phyloP scores from a whole-genome alignment of 768 basidiomycete genomes.

The Serpula lacrymans region DNA sequence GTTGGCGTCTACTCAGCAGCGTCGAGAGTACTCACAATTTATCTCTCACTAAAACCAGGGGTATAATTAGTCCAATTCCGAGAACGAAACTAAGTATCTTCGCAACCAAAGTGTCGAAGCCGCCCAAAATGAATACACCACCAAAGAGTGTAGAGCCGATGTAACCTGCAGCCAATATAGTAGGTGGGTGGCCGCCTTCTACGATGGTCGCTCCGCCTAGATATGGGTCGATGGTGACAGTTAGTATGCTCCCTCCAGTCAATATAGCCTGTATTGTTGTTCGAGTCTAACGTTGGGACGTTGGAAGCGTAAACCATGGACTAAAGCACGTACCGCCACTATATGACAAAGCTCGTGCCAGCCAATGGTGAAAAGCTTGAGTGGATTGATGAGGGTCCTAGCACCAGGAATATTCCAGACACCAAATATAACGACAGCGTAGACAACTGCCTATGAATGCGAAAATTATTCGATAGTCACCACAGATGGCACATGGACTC shows the following conservation, averaged over 20 bases:
- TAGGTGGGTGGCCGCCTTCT: conserved; percentile 68
- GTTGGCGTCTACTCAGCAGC: not conserved
- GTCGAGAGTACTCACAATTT: conserved; percentile 65
- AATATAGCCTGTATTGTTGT: conserved; percentile 56
- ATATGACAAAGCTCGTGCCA: conserved; percentile 90
- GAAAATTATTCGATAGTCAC: not conserved
- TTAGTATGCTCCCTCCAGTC: conserved; percentile 73
- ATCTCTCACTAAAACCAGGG: conserved; percentile 82
- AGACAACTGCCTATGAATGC: conserved; percentile 65
- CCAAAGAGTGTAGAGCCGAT: conserved; percentile 80
- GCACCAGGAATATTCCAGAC: conserved; percentile 85
- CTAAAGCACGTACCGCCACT: conserved; percentile 50
- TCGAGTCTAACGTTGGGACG: conserved; percentile 6
- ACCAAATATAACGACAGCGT: conserved; percentile 82
- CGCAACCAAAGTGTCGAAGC: conserved; percentile 86
- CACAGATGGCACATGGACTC: conserved; percentile 6
- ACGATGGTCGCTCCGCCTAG: conserved; percentile 75
- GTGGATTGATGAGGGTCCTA: conserved; percentile 73
- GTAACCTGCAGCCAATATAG: conserved; percentile 78
- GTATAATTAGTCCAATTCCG: conserved; percentile 81
- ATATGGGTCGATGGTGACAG: conserved; percentile 82
- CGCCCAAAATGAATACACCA: conserved; percentile 77
- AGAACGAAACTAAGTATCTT: conserved; percentile 92
- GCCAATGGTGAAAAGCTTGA: conserved; percentile 86
- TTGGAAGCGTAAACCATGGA: conserved; percentile 4